A percentile compares a stretch with the other conserved stretches of the same genome.
These are phyloP conservation scores for Dovyalis caffra DNA, from an alignment of 345 rosid species.

Conservation along the genomic window DNA sequence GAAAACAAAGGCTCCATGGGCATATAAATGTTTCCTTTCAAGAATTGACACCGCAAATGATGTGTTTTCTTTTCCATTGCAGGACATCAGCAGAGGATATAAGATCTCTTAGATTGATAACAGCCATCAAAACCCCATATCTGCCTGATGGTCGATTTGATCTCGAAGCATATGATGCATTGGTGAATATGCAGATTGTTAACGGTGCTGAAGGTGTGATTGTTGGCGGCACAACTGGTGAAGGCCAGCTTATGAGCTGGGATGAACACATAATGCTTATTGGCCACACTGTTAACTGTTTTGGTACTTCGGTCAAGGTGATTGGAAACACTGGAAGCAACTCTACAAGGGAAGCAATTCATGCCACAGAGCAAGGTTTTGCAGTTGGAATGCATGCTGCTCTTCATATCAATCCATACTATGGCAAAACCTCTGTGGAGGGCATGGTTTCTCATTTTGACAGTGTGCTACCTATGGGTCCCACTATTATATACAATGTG, in stretches of 20 bases:
- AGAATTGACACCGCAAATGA: constrained; percentile 11
- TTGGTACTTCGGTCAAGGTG: constrained; percentile 70
- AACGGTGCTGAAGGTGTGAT: constrained; percentile 76
- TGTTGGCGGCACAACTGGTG: constrained; percentile 92
- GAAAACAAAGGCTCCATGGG: not conserved
- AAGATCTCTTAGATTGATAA: constrained; percentile 65
- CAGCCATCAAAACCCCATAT: constrained; percentile 93
- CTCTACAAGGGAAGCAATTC: constrained; percentile 87
- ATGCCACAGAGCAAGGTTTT: constrained; percentile 87
- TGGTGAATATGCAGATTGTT: constrained; percentile 66
- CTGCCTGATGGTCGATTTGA: constrained; percentile 92
- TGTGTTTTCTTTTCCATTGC: constrained; percentile 19
- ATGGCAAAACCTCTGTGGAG: constrained; percentile 80
- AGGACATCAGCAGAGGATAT: constrained; percentile 78
- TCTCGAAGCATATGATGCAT: constrained; percentile 78
- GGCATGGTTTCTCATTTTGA: constrained; percentile 73
- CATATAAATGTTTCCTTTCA: not conserved
- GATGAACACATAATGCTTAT: constrained; percentile 94
- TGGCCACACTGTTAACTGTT: constrained; percentile 79
- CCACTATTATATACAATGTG: constrained; percentile 79
- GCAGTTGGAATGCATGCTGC: constrained; percentile 95
- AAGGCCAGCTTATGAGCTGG: constrained; percentile 96
- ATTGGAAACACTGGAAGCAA: constrained; percentile 89
- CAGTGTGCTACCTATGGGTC: constrained; percentile 78
- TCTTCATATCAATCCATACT: constrained; percentile 91